Percentiles rank a stretch among this genome's conserved stretches.
phyloP scores from a whole-genome alignment of 164 flowering plant species.

The Stephania yunnanensis region DNA sequence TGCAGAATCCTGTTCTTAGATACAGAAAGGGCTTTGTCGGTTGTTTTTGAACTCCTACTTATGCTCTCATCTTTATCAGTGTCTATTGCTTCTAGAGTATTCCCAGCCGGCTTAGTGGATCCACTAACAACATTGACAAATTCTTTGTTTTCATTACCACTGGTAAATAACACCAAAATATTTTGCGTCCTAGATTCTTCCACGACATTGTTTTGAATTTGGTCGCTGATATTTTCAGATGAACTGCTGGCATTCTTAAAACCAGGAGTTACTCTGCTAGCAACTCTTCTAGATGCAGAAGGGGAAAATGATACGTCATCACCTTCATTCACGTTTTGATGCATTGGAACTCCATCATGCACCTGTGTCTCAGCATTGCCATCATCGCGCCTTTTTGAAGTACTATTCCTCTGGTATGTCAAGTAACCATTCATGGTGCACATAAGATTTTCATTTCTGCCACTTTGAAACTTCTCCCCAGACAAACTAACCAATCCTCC shows the following conservation, averaged over 20 bases:
- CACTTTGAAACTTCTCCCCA: conserved; percentile 7
- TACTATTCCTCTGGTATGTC: background rate
- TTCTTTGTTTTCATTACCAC: conserved; percentile 13
- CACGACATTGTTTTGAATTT: conserved; percentile 7
- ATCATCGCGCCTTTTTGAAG: background rate
- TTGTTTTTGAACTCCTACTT: conserved; percentile 13
- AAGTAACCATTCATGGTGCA: conserved; percentile 4
- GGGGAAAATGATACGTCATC: background rate
- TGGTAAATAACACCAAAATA: conserved; percentile 24
- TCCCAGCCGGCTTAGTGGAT: conserved; percentile 12
- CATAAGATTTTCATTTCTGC: conserved; percentile 6
- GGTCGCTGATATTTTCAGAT: background rate
- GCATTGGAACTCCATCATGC: conserved; percentile 11
- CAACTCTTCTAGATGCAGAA: conserved; percentile 1
- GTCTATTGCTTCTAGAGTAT: conserved; percentile 8
- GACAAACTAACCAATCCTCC: conserved; percentile 12
- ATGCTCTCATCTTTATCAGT: conserved; percentile 10
- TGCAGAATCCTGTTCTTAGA: conserved; percentile 23
- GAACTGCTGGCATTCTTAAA: background rate
- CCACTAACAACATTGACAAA: conserved; percentile 10
- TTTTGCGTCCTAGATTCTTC: conserved; percentile 13
- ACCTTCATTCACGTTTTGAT: conserved; percentile 12
- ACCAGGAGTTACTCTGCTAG: background rate
- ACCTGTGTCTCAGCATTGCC: background rate
- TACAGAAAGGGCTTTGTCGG: conserved; percentile 16